phyloP scores from a whole-genome alignment of 75 land plant genomes.

The Cunninghamia lanceolata region DNA sequence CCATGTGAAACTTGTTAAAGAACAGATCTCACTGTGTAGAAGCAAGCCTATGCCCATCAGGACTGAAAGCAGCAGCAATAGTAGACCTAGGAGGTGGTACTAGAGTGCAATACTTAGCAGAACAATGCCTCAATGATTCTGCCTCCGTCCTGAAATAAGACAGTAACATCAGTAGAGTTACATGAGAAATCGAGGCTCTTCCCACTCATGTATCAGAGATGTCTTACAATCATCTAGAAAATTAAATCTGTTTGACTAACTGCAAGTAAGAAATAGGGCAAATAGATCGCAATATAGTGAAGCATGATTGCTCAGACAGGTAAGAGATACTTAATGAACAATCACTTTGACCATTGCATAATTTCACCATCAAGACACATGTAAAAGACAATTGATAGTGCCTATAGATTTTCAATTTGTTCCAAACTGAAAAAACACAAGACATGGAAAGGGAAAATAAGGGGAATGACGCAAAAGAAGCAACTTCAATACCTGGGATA shows the following conservation, averaged over 20 bases:
- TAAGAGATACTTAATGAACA: not conserved
- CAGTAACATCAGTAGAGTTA: not conserved
- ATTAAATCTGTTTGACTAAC: not conserved
- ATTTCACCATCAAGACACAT: constrained; percentile 4
- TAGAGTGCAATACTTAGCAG: constrained; percentile 87
- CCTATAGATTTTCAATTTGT: not conserved
- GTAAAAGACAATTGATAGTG: not conserved
- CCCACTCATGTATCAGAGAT: not conserved
- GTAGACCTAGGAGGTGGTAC: constrained; percentile 98
- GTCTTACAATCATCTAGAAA: not conserved
- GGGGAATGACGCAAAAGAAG: not conserved
- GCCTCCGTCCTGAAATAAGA: constrained; percentile 72
- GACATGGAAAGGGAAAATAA: not conserved
- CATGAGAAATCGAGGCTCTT: not conserved
- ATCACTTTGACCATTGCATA: not conserved
- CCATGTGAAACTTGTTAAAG: not conserved
- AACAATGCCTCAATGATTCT: constrained; percentile 76
- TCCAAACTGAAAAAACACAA: not conserved
- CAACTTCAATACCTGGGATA: not conserved
- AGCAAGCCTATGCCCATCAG: constrained; percentile 89
- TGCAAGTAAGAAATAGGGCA: not conserved
- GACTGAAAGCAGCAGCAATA: constrained; percentile 96
- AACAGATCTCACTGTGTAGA: constrained; percentile 87
- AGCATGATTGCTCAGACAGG: not conserved
- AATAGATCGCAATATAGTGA: not conserved